Evolutionary conservation across 1,139 yeast genomes (phyloP).

Genomic region (Candida sp.): DNA sequence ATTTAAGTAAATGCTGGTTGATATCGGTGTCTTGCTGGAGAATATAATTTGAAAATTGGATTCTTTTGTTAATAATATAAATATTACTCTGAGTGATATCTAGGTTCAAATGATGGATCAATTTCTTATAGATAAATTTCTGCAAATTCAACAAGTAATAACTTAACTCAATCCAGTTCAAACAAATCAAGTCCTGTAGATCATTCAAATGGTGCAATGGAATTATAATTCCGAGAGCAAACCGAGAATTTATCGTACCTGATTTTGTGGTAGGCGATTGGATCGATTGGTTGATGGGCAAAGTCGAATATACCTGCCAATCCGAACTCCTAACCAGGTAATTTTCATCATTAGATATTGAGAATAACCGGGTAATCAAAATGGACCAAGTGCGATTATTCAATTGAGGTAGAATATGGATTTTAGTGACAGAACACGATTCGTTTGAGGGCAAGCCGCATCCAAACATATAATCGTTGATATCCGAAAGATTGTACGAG

Average conservation of each 20-base stretch:
- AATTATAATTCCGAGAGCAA: slow-evolving; percentile 46
- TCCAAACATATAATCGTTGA: slow-evolving; percentile 55
- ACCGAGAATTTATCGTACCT: slow-evolving; percentile 30
- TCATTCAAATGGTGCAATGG: slow-evolving; percentile 36
- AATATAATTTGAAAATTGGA: slow-evolving; percentile 33
- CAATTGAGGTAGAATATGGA: slow-evolving; percentile 45
- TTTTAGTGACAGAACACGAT: slow-evolving; percentile 39
- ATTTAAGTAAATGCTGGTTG: slow-evolving; percentile 26
- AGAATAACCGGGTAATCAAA: slow-evolving; percentile 44
- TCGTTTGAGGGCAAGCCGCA: slow-evolving; percentile 54
- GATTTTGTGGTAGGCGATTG: slow-evolving; percentile 5
- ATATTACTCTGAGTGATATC: slow-evolving; percentile 2
- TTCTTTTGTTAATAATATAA: slow-evolving; percentile 32
- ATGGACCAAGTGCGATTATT: slow-evolving; percentile 32
- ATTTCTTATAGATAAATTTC: slow-evolving; percentile 31
- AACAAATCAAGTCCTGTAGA: slow-evolving; percentile 39
- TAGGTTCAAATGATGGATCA: slow-evolving; percentile 21
- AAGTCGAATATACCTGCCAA: slow-evolving; percentile 35
- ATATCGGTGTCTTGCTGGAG: slow-evolving; percentile 45
- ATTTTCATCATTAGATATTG: slow-evolving; percentile 29
- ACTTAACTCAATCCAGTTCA: slow-evolving; percentile 49
- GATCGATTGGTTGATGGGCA: slow-evolving; percentile 18
- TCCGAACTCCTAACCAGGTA: slow-evolving; percentile 7
- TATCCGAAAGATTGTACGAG: slow-evolving; percentile 26
- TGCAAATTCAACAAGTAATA: slow-evolving; percentile 39